Conservation (phyloP, 371 early-diverging fungal species). For the Rhizopus sp. region DNA sequence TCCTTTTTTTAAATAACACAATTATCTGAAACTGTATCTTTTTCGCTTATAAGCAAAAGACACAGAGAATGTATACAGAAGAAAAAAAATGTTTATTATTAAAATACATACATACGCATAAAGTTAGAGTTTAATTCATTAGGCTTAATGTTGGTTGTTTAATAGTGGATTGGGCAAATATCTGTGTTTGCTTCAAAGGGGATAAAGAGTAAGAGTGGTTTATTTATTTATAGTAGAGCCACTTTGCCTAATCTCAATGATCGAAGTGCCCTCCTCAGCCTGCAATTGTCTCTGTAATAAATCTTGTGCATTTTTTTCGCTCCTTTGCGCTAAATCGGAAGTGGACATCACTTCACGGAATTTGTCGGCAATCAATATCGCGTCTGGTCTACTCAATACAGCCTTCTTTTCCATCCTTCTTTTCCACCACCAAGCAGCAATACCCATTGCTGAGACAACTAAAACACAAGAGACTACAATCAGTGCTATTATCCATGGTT, state of each 20-base stretch:
- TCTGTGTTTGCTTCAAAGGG: no score
- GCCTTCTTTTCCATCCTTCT: slow-evolving; percentile 11
- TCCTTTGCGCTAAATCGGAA: slow-evolving; percentile 4
- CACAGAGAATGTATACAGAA: neutral
- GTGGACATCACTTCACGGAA: slow-evolving; percentile 22
- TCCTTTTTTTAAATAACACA: neutral
- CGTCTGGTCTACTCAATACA: slow-evolving; percentile 22
- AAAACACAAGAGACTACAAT: slow-evolving; percentile 18
- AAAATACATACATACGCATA: no score
- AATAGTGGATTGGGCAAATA: no score
- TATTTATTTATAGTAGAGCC: neutral
- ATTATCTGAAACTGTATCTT: no score
- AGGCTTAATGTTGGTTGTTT: no score
- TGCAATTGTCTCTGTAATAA: slow-evolving; percentile 12
- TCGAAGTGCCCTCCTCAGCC: slow-evolving; percentile 14
- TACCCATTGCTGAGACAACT: slow-evolving; percentile 12
- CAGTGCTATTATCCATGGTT: slow-evolving; percentile 24
- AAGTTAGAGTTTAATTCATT: no score
- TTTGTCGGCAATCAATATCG: slow-evolving; percentile 19
- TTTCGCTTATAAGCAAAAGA: neutral
- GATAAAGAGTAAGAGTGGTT: neutral
- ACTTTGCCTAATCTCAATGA: neutral
- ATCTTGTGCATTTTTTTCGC: slow-evolving; percentile 14
- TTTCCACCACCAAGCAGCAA: slow-evolving; percentile 22
- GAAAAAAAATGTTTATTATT: neutral